Percentiles rank a stretch among this genome's conserved stretches.
Conservation (phyloP, 2,329 filamentous ascomycete species). For the Nothopassalora personata region DNA sequence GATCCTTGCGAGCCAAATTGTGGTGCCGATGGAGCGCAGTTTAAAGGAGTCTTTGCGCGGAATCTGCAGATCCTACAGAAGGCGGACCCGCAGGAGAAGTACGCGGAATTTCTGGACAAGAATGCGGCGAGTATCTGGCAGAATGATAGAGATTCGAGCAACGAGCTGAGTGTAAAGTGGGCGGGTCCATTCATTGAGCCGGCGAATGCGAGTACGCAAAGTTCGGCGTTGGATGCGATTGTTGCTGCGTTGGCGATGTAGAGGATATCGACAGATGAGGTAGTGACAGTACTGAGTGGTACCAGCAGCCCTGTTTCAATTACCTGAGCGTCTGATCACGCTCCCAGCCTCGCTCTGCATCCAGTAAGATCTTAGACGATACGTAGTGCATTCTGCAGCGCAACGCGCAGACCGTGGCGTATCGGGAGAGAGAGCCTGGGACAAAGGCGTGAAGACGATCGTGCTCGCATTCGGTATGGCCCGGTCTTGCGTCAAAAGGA, state of each 20-base stretch:
- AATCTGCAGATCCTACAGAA: conserved; percentile 57
- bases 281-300: background rate
- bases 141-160: conserved; percentile 48
- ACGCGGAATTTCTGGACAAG: conserved; percentile 49
- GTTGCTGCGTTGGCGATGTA: conserved; percentile 27
- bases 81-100: conserved; percentile 46
- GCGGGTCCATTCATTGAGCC: conserved; percentile 49
- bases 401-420: background rate
- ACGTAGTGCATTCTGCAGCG: background rate
- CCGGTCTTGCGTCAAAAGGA: background rate
- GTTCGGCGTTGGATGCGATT: conserved; percentile 31
- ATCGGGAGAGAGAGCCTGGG: too few species aligned
- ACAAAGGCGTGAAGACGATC: background rate
- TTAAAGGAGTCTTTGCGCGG: conserved; percentile 67
- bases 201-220: conserved; percentile 30
- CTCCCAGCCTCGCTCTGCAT: background rate
- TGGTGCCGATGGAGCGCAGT: conserved; percentile 50
- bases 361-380: background rate
- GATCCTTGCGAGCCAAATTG: conserved; percentile 37
- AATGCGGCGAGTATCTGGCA: conserved; percentile 65
- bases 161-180: conserved; percentile 60
- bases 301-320: background rate
- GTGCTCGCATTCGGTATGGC: conserved; percentile 1
- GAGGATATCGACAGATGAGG: background rate
- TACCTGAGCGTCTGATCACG: background rate